These are phyloP conservation scores for Halenospora varia DNA, from an alignment of 495 filamentous ascomycete genomes.

Conservation along the genomic window DNA sequence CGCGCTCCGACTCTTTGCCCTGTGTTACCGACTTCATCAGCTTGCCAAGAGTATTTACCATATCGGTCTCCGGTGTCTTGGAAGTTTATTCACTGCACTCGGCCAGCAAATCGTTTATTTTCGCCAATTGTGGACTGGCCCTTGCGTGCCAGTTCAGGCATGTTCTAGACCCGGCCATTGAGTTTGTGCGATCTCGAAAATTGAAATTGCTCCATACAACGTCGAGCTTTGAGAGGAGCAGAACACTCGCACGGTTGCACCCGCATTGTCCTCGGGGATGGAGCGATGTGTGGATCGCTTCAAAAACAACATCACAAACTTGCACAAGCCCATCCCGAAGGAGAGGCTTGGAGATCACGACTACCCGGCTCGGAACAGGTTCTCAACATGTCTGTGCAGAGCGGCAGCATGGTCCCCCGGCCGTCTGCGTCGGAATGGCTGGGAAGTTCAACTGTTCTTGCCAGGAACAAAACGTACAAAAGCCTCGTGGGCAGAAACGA, in stretches of 20 bases:
- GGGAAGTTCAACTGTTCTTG: not conserved
- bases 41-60: no score
- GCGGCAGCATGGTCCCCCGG: no score
- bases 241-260: not conserved
- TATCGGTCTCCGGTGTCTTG: no score
- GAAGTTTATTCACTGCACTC: no score
- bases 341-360: not conserved
- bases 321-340: not conserved
- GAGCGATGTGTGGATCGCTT: not conserved
- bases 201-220: not conserved
- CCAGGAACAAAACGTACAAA: not conserved
- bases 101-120: conserved; percentile 1
- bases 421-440: not conserved
- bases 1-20: no score
- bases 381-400: not conserved
- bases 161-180: not conserved
- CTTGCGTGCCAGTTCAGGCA: not conserved
- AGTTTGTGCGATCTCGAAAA: not conserved
- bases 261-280: no score
- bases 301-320: not conserved
- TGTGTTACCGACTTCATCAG: not conserved
- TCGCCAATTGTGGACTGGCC: not conserved
- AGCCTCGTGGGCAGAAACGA: not conserved
- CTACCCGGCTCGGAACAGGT: not conserved
- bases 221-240: not conserved